Evolutionary conservation across 2,329 filamentous ascomycete genomes (phyloP).

Genomic region (Botryosphaeria dothidea): DNA sequence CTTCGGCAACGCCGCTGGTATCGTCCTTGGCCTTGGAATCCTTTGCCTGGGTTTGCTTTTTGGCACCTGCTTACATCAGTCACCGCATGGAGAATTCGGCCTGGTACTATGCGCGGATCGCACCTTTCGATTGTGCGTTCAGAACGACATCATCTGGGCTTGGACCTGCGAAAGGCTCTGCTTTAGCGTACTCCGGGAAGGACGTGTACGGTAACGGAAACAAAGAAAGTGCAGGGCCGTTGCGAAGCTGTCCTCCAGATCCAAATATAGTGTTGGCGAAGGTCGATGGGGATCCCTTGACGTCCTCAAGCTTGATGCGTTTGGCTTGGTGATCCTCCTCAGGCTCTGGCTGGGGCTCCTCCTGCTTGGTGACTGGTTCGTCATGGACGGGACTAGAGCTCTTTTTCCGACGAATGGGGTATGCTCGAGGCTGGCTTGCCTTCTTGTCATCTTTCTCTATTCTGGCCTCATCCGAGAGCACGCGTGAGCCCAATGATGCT

Average conservation of each 20-base stretch:
- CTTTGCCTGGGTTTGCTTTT: slow-evolving; percentile 26
- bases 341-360: slow-evolving; percentile 2
- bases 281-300: slow-evolving; percentile 51
- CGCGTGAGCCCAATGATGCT: neutral
- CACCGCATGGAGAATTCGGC: slow-evolving; percentile 5
- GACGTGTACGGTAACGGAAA: slow-evolving; percentile 43
- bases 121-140: slow-evolving; percentile 67
- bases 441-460: neutral
- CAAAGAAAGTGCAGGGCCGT: neutral
- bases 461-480: slow-evolving; percentile 30
- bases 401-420: slow-evolving; percentile 5
- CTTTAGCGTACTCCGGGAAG: slow-evolving; percentile 40
- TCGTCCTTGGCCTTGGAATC: slow-evolving; percentile 18
- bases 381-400: slow-evolving; percentile 5
- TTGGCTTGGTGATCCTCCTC: neutral
- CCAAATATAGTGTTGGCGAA: slow-evolving; percentile 55
- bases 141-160: slow-evolving; percentile 91
- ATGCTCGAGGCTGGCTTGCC: neutral
- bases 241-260: slow-evolving; percentile 12
- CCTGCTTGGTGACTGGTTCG: neutral
- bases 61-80: slow-evolving; percentile 28
- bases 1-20: slow-evolving; percentile 47
- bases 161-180: slow-evolving; percentile 74
- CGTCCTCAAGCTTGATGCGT: slow-evolving; percentile 29
- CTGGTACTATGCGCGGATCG: slow-evolving; percentile 24